Evolutionary conservation across 441 rosid genomes (phyloP).

Genomic region (Flueggea neowawraea): DNA sequence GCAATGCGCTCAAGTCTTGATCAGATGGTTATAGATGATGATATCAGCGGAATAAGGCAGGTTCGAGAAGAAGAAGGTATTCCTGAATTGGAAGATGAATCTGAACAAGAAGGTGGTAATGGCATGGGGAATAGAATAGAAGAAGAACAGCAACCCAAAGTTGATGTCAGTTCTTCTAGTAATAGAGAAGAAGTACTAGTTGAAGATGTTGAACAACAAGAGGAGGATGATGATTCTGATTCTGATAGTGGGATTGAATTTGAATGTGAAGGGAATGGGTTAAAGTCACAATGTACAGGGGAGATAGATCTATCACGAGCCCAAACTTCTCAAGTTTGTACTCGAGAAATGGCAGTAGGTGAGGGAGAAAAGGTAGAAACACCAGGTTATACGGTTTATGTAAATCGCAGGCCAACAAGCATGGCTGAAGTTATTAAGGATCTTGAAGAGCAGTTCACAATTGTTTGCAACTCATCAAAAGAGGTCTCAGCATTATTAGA

Average conservation of each 20-base stretch:
- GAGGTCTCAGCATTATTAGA: slow-evolving; percentile 81
- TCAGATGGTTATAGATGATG: slow-evolving; percentile 68
- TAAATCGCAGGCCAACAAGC: slow-evolving; percentile 88
- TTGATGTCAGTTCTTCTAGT: slow-evolving; percentile 22
- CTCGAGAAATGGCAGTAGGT: slow-evolving; percentile 51
- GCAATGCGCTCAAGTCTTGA: slow-evolving; percentile 53
- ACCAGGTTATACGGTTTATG: slow-evolving; percentile 90
- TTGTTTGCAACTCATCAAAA: slow-evolving; percentile 63
- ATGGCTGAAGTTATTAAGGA: slow-evolving; percentile 94
- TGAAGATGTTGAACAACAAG: slow-evolving; percentile 66
- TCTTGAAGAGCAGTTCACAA: slow-evolving; percentile 77
- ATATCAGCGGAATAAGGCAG: slow-evolving; percentile 74
- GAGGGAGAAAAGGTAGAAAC: slow-evolving; percentile 48
- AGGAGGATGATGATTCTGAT: slow-evolving; percentile 20
- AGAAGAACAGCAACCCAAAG: slow-evolving; percentile 34
- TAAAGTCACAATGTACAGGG: slow-evolving; percentile 38
- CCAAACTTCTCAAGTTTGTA: slow-evolving; percentile 46
- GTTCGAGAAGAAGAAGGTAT: slow-evolving; percentile 99
- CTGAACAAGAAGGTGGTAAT: slow-evolving; percentile 53
- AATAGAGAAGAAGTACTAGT: slow-evolving; percentile 63
- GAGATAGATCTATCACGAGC: slow-evolving; percentile 44
- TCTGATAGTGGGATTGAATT: slow-evolving; percentile 37
- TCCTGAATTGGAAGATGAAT: slow-evolving; percentile 92
- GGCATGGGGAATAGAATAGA: slow-evolving; percentile 23
- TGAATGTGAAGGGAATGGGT: slow-evolving; percentile 31